Conservation (phyloP, 352 stramenopile species). For the Nothophytophthora sp. region DNA sequence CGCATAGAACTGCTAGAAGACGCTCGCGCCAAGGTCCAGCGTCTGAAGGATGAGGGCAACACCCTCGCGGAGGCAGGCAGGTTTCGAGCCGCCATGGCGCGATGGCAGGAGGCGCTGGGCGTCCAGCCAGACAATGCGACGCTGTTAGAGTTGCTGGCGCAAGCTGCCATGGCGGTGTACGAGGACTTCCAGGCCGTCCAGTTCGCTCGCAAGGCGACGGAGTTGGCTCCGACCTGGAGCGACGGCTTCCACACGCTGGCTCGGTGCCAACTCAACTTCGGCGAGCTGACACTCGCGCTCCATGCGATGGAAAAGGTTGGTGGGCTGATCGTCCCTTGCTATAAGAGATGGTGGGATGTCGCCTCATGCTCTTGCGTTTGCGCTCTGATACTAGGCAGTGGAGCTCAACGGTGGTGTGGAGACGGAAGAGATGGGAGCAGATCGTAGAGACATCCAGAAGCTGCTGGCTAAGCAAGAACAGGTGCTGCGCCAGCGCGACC, state of each 20-base stretch:
- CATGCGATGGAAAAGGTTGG: slow-evolving; percentile 50
- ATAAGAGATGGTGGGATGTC: neutral
- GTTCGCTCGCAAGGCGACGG: slow-evolving; percentile 55
- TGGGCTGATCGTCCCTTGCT: neutral
- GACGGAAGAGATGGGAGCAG: slow-evolving; percentile 45
- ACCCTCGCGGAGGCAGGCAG: slow-evolving; percentile 67
- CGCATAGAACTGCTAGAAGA: slow-evolving; percentile 60
- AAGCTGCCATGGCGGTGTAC: slow-evolving; percentile 65
- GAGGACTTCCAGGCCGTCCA: slow-evolving; percentile 82
- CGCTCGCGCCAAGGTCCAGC: slow-evolving; percentile 44
- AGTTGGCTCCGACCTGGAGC: slow-evolving; percentile 58
- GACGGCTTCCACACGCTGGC: slow-evolving; percentile 74
- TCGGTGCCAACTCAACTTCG: slow-evolving; percentile 77
- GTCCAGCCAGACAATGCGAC: slow-evolving; percentile 47
- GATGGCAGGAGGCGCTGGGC: slow-evolving; percentile 63
- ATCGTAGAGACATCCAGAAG: slow-evolving; percentile 48
- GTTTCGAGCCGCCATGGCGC: slow-evolving; percentile 62
- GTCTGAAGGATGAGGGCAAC: slow-evolving; percentile 78
- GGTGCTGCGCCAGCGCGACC: slow-evolving; percentile 43
- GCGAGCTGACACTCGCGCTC: slow-evolving; percentile 66
- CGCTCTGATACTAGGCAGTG: slow-evolving; percentile 51
- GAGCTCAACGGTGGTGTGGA: slow-evolving; percentile 30
- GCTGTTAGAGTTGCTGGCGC: slow-evolving; percentile 70
- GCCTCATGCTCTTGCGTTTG: neutral
- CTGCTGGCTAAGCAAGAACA: slow-evolving; percentile 39